Evolutionary conservation across 1,284 basidiomycete genomes (phyloP), one percentile per base, ranked within the genome.

Genomic region (Trichosporon ovoides): DNA sequence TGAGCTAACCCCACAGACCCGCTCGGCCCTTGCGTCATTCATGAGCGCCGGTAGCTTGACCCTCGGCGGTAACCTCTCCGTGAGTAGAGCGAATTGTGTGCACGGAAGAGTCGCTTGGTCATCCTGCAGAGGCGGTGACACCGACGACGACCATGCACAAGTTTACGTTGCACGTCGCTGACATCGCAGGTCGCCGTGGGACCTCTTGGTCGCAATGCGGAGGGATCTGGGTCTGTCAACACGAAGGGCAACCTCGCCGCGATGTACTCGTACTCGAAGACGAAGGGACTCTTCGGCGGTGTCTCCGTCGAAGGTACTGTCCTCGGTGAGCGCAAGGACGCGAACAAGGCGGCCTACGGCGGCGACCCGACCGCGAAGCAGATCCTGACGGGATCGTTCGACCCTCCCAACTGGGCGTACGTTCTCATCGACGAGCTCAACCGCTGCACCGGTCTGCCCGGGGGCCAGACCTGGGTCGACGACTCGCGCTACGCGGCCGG

Each of bases 221-320:
- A 98, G 78, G 96, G 92, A 1, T 83, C 86, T 19, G 94, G 92
- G 14, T 82, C 91, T 0, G 68, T 98, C 56, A 97, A 87, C 71
- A 83, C 89, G 0, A 89, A 86, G 53, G 94, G 94, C 52, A 89
- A 88, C 71, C 77, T 97, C 5, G 91, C 94, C 7, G 93, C 94
- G 50, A 97, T 98, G 92, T 92, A 95, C 77, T 90, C 87, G 64
- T 98, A 98, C 76, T 94, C 90, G 4, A 93, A 94, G 76, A 94
- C 92, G 4, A 86, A 90, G 64, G 95, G 95, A 12, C 82, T 97
- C 1, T 96, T 96, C 65, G 91, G 79, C 38, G 81, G 82, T 11
- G 79, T 83, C 19, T 92, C 90, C 10, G 79, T 98, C 35, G 94
- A 98, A 81, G 95, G 95, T 11, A 92, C 89, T 0, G 87, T 97